Base-by-base conservation (phyloP, 2,329 filamentous ascomycete genomes). In the Talaromyces sp. region DNA sequence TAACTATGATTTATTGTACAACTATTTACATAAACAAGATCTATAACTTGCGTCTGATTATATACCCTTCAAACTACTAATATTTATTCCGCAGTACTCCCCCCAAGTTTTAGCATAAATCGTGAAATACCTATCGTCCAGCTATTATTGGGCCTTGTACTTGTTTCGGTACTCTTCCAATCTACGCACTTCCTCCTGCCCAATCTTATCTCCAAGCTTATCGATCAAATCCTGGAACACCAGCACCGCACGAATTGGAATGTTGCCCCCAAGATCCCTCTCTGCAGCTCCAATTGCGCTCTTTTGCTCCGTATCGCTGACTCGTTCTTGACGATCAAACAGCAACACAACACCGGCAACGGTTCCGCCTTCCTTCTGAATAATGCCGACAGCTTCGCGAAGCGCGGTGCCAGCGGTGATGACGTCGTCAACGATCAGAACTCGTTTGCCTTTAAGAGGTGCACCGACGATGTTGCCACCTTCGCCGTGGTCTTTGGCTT, bases 341-440 rank as follows among this genome's bases (percentile, higher is more conserved):
- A 93, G 91, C 37, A 99, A 90, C 22, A 97, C 86, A 65, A 98
- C 93, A 35, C 93, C 94, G 3, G 90, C 90, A 24, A 98, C 87
- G 60, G 86, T 87, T 1, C 94, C 95, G 2, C 94, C 95, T 76
- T 96, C 90, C 71, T 87, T 87, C 72, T 88, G 85, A 75, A 98
- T 97, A 78, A 97, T 95, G 63, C 88, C 88, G 67, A 98, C 93
- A 14, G 94, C 92, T 78, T 98, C 93, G 66, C 93, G 86, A 81
- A 97, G 93, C 47, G 95, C 95, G 1, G 93, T 98, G 33, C 95
- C 95, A 0, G 93, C 94, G 0, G 93, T 97, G 73, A 98, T 94
- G 65, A 99, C 94, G 80, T 98, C 95, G 82, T 99, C 95, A 47
- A 99, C 89, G 71, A 99, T 91, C 39, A 99, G 84, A 16, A 97